Base-by-base conservation (phyloP, 345 rosid genomes). In the Moricandia moricandioides region DNA sequence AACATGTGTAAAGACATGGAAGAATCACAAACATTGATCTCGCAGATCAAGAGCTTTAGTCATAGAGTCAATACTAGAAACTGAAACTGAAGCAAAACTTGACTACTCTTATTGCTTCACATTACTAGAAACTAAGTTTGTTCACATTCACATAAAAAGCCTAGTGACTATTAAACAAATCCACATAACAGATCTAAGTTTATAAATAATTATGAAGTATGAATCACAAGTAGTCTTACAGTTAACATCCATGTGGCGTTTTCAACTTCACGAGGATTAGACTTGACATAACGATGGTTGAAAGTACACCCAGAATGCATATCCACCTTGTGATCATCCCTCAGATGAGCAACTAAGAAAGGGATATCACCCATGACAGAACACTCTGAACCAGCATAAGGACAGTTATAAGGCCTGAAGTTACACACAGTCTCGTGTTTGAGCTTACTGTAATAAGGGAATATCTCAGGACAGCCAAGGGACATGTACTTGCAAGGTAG, bases 181-280 rank as follows among this genome's bases (percentile, higher is more conserved):
- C 24, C 24, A 21, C 24, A 21, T 21, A 21, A 54, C 58, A 40
- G 29, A 73, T 26, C n/a, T 26, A 73, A 63, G 43, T 39, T n/a
- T 18, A 6, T 8, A 73, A n/a, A 57, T 64, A 49, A 11, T 37
- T 27, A 52, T 8, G 13, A 61, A 52, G 33, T 7, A 75, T 1
- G n/a, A 54, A 39, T 62, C 67, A 37, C 5, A 0, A 52, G 70
- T 54, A 85, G 49, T 43, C 96, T 83, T 84, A 94, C 98, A 69
- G 97, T 94, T 76, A 94, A 77, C 96, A 91, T 91, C 98, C 97
- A 91, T 14, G 97, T 91, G 26, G 98, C 98, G 33, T 93, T 93
- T 83, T 93, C 97, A 58, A 93, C 98, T 88, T 93, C 97, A 49
- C 94, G 95, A 26, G 98, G 98, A 85, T 93, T 93, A 67, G 97